A percentile compares a stretch with the other conserved stretches of the same genome.
phyloP scores from a whole-genome alignment of 805 yeast genomes.

The Barnettozyma wickerhamii region DNA sequence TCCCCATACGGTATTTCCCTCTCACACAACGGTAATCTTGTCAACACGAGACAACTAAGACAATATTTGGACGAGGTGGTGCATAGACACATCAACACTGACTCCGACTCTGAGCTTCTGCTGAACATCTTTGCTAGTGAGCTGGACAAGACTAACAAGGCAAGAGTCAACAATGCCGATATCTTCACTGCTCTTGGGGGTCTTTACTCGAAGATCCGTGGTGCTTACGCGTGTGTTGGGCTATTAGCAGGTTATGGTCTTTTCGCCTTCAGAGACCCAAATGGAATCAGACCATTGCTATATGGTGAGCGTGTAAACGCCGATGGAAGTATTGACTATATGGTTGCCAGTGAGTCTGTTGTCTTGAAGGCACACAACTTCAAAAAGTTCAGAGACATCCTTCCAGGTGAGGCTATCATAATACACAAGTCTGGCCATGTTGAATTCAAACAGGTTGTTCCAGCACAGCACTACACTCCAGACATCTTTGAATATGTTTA shows the following conservation, averaged over 20 bases:
- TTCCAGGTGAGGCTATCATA: constrained; percentile 96
- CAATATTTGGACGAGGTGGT: constrained; percentile 86
- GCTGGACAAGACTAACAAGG: constrained; percentile 85
- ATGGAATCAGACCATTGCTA: constrained; percentile 90
- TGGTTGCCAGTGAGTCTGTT: constrained; percentile 94
- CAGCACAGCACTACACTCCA: constrained; percentile 77
- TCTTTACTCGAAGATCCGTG: constrained; percentile 75
- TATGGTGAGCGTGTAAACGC: constrained; percentile 73
- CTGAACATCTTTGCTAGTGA: constrained; percentile 89
- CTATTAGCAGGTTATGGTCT: constrained; percentile 95
- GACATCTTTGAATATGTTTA: constrained; percentile 97
- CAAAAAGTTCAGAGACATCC: constrained; percentile 69
- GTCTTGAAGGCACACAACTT: constrained; percentile 92
- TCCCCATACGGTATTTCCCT: constrained; percentile 91
- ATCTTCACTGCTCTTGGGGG: constrained; percentile 82
- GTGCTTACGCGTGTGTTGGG: constrained; percentile 96
- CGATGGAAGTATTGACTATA: constrained; percentile 76
- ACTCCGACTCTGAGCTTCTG: constrained; percentile 89
- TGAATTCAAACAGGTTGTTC: constrained; percentile 82
- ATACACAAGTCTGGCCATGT: constrained; percentile 77
- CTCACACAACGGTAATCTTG: constrained; percentile 93
- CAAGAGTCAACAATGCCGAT: constrained; percentile 88
- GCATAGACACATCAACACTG: constrained; percentile 97
- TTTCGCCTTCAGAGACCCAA: constrained; percentile 95
- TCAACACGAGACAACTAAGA: constrained; percentile 74